phyloP scores from a whole-genome alignment of 768 basidiomycete genomes.

The Cyclocybe cylindracea region DNA sequence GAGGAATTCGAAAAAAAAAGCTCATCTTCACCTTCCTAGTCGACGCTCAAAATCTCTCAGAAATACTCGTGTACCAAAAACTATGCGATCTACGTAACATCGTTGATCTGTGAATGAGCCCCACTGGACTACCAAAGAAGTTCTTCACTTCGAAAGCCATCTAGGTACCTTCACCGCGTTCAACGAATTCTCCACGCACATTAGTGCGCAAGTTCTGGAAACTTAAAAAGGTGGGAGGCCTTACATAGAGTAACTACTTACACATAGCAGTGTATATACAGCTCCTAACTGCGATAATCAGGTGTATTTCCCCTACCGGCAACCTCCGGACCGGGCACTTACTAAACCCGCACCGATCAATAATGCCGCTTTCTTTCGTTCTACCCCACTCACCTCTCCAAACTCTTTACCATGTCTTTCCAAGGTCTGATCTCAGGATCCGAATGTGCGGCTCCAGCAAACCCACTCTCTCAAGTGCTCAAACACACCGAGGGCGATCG shows the following conservation, averaged over 20 bases:
- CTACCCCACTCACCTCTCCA: conserved; percentile 5
- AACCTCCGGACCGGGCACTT: conserved; percentile 25
- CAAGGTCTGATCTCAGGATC: conserved; percentile 84
- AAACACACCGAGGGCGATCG: conserved; percentile 90
- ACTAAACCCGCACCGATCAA: conserved; percentile 17
- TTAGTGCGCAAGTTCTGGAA: neutral
- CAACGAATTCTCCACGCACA: neutral
- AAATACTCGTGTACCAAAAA: too few relatives aligned
- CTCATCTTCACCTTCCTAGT: too few relatives aligned
- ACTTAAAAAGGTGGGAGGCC: neutral
- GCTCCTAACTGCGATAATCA: conserved; percentile 9
- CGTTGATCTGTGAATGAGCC: too few relatives aligned
- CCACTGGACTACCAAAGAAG: too few relatives aligned
- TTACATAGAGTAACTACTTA: neutral
- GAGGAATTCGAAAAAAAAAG: too few relatives aligned
- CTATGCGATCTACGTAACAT: too few relatives aligned
- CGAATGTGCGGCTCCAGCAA: conserved; percentile 83
- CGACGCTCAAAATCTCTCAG: too few relatives aligned
- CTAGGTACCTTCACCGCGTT: neutral
- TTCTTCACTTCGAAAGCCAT: neutral
- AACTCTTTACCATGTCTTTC: conserved; percentile 56
- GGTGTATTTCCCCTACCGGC: conserved; percentile 19
- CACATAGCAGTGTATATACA: neutral
- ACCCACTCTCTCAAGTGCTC: conserved; percentile 86
- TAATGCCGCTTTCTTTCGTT: neutral